Evolutionary conservation across 2,329 filamentous ascomycete species (phyloP).

Genomic region (Diaporthe helianthi): DNA sequence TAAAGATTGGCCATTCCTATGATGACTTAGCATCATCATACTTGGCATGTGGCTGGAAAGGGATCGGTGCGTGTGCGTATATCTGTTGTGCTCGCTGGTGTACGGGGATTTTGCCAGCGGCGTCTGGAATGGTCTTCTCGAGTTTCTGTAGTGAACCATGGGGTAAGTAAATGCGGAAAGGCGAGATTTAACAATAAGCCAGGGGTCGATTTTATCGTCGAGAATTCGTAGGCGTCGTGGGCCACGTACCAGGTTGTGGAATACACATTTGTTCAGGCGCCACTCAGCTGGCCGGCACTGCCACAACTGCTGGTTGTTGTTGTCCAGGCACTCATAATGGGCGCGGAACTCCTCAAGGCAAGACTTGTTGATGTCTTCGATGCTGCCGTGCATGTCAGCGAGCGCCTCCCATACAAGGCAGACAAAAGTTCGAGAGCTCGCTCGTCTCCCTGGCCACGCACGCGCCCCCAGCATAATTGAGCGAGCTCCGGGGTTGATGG

Average conservation of each 20-base stretch:
- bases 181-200: neutral
- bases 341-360: slow-evolving; percentile 89
- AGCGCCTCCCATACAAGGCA: neutral
- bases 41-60: slow-evolving; percentile 45
- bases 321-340: slow-evolving; percentile 95
- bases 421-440: neutral
- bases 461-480: neutral
- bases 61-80: slow-evolving; percentile 55
- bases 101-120: slow-evolving; percentile 75
- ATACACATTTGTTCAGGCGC: slow-evolving; percentile 94
- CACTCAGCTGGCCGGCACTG: slow-evolving; percentile 90
- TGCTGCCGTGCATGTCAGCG: slow-evolving; percentile 55
- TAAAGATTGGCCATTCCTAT: neutral
- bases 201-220: too few species aligned
- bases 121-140: slow-evolving; percentile 80
- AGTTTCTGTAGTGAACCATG: slow-evolving; percentile 64
- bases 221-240: slow-evolving; percentile 45
- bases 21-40: slow-evolving; percentile 30
- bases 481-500: slow-evolving; percentile 2
- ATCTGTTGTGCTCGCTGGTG: slow-evolving; percentile 73
- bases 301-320: slow-evolving; percentile 98
- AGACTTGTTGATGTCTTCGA: slow-evolving; percentile 95
- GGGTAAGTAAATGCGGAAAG: neutral
- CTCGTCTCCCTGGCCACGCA: neutral
- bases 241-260: slow-evolving; percentile 84